These are phyloP conservation scores for Ustilago esculenta DNA, from an alignment of 1,284 basidiomycete genomes.

Conservation along the genomic window DNA sequence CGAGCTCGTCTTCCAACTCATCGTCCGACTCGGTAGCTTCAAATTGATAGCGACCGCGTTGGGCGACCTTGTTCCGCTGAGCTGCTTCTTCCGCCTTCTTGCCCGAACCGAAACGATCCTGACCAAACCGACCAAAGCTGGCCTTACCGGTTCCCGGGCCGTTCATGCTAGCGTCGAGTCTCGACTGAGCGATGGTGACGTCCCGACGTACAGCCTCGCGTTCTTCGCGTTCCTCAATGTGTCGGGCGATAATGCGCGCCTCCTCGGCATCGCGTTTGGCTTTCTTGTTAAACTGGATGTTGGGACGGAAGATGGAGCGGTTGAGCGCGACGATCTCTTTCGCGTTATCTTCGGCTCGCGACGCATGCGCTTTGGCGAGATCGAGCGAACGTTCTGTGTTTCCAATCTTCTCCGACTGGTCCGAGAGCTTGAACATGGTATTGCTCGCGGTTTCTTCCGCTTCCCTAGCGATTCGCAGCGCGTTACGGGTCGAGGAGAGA, in stretches of 20 bases:
- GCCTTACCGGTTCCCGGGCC: slow-evolving; percentile 53
- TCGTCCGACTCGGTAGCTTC: slow-evolving; percentile 96
- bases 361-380: slow-evolving; percentile 87
- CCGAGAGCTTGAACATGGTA: slow-evolving; percentile 86
- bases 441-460: slow-evolving; percentile 93
- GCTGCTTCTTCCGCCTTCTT: slow-evolving; percentile 34
- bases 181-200: slow-evolving; percentile 84
- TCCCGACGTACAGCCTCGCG: slow-evolving; percentile 71
- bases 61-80: slow-evolving; percentile 69
- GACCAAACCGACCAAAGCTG: slow-evolving; percentile 51
- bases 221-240: slow-evolving; percentile 86
- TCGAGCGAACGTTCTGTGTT: slow-evolving; percentile 97
- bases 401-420: slow-evolving; percentile 79
- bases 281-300: slow-evolving; percentile 70
- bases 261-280: slow-evolving; percentile 89
- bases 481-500: slow-evolving; percentile 89
- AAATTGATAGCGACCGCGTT: slow-evolving; percentile 88
- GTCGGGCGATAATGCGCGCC: slow-evolving; percentile 84
- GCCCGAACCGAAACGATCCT: slow-evolving; percentile 50
- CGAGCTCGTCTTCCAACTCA: slow-evolving; percentile 81
- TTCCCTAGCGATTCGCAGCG: slow-evolving; percentile 88
- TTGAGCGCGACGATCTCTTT: slow-evolving; percentile 93
- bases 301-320: slow-evolving; percentile 85
- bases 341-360: slow-evolving; percentile 89
- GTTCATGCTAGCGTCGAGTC: slow-evolving; percentile 77